Evolutionary conservation across 768 basidiomycete species (phyloP), one percentile per base, ranked within the genome.

Genomic region (Paxillus involutus): DNA sequence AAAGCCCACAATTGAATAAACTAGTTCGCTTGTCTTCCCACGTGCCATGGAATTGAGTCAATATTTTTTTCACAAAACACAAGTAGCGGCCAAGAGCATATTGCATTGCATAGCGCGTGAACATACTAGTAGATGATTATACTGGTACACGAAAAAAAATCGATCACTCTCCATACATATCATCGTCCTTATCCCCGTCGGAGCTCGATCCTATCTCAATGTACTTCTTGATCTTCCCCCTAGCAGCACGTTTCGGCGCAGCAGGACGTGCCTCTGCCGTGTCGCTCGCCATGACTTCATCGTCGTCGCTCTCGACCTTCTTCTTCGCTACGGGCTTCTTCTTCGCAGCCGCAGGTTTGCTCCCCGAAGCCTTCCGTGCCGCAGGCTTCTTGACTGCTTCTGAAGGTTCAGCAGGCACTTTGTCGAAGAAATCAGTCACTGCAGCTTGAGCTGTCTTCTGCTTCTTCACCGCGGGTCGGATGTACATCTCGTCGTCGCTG

Each of bases 371-470:
- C 62, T 83, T 84, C 53, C 78, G 75, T 26, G 66, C 67, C 6
- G 71, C 65, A 32, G 76, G 59, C 53, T 69, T 77, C 69, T 80
- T 79, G 33, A 67, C 57, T 55, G 64, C 61, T 14, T 73, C 75
- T 2, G 70, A 63, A 10, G 71, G 66, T 5, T 65, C 69, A 43
- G 59, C 21, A 11, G 65, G 62, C n/a, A 56, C 52, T 64, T 85
- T 84, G 36, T 67, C 70, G 59, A 87, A 85, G 75, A 86, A 88
- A 62, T 86, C 84, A 5, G 80, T 80, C 52, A 87, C 69, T 5
- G 75, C 60, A 0, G 76, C 64, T 51, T 80, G 75, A 9, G 63
- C 35, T 19, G 65, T 62, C 46, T 75, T 73, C 59, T 76, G 77
- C 71, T 81, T 84, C 77, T 86, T 88, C 50, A 72, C 69, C 0